A percentile compares a stretch with the other conserved stretches of the same genome.
phyloP scores from a whole-genome alignment of 805 yeast species.

The Naumovozyma castellii region DNA sequence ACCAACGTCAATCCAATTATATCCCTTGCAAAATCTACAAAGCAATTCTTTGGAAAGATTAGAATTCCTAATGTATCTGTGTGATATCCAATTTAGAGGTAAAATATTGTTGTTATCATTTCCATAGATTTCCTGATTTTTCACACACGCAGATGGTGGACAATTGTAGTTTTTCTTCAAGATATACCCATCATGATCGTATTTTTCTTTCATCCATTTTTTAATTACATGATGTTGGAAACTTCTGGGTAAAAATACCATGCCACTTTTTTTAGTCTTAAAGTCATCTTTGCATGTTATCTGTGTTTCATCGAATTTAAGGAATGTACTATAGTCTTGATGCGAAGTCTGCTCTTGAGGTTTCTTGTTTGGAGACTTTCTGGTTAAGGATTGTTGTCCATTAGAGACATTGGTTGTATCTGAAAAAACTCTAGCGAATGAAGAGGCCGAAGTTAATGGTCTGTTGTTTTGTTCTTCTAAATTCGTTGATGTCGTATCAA shows the following conservation, averaged over 20 bases:
- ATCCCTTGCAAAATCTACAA: slow-evolving; percentile 18
- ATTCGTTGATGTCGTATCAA: slow-evolving; percentile 4
- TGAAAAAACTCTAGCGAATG: neutral
- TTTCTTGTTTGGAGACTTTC: neutral
- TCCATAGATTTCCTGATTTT: neutral
- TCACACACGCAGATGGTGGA: slow-evolving; percentile 8
- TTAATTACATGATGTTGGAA: slow-evolving; percentile 17
- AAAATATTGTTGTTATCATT: neutral
- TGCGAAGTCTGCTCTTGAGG: neutral
- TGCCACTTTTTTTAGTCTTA: neutral
- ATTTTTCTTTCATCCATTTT: slow-evolving; percentile 8
- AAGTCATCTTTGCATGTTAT: neutral
- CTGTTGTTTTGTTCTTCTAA: slow-evolving; percentile 1
- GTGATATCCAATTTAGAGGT: slow-evolving; percentile 4
- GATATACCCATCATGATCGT: slow-evolving; percentile 7
- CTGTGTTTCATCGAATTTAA: slow-evolving; percentile 3
- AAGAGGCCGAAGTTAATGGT: neutral
- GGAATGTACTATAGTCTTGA: neutral
- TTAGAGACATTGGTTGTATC: slow-evolving; percentile 3
- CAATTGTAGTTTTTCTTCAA: slow-evolving; percentile 12
- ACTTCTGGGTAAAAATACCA: slow-evolving; percentile 8
- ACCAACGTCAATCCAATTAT: slow-evolving; percentile 12
- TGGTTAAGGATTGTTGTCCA: slow-evolving; percentile 1
- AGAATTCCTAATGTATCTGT: slow-evolving; percentile 7
- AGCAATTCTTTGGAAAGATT: slow-evolving; percentile 8